phyloP scores from a whole-genome alignment of 768 basidiomycete species.

The Serendipita indica region DNA sequence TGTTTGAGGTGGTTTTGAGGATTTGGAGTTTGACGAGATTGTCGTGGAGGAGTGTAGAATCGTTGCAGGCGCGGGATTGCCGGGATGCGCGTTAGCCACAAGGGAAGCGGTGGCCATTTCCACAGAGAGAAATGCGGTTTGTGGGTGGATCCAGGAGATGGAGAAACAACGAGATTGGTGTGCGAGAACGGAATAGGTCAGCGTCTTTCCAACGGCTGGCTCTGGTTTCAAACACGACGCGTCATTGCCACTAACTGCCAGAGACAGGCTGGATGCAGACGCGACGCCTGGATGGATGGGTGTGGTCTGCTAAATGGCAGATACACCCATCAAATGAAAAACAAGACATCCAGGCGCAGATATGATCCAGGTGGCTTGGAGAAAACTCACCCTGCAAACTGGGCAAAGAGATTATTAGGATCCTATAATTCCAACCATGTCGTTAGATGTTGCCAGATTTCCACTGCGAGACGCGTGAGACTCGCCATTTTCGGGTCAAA shows the following conservation, averaged over 20 bases:
- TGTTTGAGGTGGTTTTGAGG: not conserved
- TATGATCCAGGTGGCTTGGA: not conserved
- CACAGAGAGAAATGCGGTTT: not conserved
- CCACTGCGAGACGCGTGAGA: too few species aligned
- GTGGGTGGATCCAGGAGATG: not conserved
- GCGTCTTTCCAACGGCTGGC: not conserved
- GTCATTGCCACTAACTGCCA: constrained; percentile 5
- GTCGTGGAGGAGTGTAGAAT: not conserved
- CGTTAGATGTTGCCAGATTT: too few species aligned
- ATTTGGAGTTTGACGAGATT: not conserved
- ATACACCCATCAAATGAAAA: not conserved
- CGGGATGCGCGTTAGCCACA: not conserved
- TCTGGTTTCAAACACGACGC: not conserved
- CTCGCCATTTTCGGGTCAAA: too few species aligned
- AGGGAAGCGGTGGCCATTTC: not conserved
- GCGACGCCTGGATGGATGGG: not conserved
- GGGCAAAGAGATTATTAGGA: not conserved
- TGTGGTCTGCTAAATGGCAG: not conserved
- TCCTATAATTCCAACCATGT: too few species aligned
- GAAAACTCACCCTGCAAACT: constrained; percentile 1
- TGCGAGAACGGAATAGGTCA: not conserved
- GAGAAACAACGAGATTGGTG: not conserved
- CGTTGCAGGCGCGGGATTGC: not conserved
- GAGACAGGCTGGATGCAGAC: not conserved
- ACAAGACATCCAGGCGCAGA: not conserved